These are phyloP conservation scores for Skeletonema grethae DNA, from an alignment of 108 stramenopile species.

Conservation along the genomic window DNA sequence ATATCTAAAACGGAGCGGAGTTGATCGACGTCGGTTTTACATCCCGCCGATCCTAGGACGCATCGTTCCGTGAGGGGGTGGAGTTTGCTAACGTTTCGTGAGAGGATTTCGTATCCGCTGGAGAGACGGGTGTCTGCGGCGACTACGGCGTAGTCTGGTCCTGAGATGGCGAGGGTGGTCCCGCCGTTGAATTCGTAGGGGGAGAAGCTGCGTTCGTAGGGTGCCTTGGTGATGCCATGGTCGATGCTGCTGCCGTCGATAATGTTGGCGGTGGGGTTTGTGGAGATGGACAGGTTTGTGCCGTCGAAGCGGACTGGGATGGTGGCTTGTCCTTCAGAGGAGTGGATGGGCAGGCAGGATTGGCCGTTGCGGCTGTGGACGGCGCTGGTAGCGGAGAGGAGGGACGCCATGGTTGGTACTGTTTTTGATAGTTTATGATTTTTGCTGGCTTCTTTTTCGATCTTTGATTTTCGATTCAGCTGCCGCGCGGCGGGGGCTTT, in stretches of 20 bases:
- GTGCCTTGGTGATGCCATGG: conserved; percentile 79
- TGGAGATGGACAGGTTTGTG: conserved; percentile 30
- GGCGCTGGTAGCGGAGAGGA: conserved; percentile 33
- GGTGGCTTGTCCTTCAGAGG: conserved; percentile 37
- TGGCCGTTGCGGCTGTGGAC: conserved; percentile 51
- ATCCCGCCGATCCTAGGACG: conserved; percentile 93
- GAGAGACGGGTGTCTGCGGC: conserved; percentile 95
- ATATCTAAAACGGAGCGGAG: conserved; percentile 90
- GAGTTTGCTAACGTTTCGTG: conserved; percentile 85
- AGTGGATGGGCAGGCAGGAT: conserved; percentile 46
- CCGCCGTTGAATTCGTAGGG: conserved; percentile 95
- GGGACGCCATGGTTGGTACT: conserved; percentile 26
- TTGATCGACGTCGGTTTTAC: conserved; percentile 96
- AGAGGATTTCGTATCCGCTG: conserved; percentile 92
- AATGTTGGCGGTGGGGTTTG: conserved; percentile 12
- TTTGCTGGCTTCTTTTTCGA: neutral
- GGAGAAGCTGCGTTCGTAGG: conserved; percentile 84
- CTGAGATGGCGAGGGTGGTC: conserved; percentile 89
- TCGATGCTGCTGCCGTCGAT: conserved; percentile 54
- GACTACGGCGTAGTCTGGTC: conserved; percentile 93
- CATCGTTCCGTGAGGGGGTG: conserved; percentile 83
- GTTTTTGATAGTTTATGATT: neutral
- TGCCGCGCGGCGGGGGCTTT: neutral
- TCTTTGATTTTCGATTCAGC: neutral
- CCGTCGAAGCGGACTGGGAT: conserved; percentile 51